phyloP scores from a whole-genome alignment of 139 green algal species.

The Coelastrella sp. region DNA sequence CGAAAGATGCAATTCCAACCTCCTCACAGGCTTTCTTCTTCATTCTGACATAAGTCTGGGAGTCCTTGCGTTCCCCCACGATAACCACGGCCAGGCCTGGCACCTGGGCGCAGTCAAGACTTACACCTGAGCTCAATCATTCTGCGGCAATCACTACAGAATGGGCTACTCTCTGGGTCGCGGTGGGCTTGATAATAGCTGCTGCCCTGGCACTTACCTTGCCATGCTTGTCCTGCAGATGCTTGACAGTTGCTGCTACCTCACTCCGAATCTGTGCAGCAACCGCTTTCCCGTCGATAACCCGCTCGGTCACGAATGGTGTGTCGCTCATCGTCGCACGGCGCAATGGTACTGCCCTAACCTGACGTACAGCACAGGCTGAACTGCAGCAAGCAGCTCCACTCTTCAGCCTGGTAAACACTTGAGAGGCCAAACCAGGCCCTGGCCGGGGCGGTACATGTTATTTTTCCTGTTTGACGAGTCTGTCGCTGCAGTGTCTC shows the following conservation, averaged over 20 bases:
- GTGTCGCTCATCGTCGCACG: background rate
- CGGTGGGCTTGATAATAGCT: conserved; percentile 61
- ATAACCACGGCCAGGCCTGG: conserved; percentile 97
- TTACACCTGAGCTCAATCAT: too few relatives aligned
- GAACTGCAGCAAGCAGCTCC: background rate
- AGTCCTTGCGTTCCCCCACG: conserved; percentile 96
- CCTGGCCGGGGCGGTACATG: background rate
- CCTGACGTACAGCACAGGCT: background rate
- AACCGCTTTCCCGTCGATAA: conserved; percentile 93
- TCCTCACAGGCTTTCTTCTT: conserved; percentile 95
- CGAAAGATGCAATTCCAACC: conserved; percentile 93
- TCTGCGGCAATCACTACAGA: background rate
- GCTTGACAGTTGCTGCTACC: conserved; percentile 71
- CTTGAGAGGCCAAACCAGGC: too few relatives aligned
- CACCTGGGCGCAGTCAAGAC: conserved; percentile 58
- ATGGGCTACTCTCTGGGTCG: background rate
- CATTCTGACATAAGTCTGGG: conserved; percentile 97
- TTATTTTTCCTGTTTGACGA: background rate
- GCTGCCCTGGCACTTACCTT: conserved; percentile 78
- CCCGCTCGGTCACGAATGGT: conserved; percentile 58
- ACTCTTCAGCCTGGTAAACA: background rate
- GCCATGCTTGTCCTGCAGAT: conserved; percentile 68
- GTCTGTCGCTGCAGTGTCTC: background rate
- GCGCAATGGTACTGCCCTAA: background rate
- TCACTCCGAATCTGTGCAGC: conserved; percentile 84